phyloP scores from a whole-genome alignment of 1,139 yeast species.

The Kodamaea fungicola region DNA sequence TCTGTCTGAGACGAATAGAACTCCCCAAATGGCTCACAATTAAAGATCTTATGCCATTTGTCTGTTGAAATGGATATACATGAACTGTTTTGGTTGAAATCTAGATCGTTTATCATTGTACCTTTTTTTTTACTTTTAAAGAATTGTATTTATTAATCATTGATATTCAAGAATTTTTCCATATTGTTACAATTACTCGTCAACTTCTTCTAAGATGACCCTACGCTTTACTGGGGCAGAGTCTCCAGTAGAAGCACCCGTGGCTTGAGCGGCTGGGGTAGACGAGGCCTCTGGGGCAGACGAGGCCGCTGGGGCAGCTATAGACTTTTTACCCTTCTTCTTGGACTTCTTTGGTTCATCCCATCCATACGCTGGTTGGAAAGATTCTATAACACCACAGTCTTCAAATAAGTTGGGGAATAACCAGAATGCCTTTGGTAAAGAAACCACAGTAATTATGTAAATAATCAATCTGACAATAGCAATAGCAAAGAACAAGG shows the following conservation, averaged over 20 bases:
- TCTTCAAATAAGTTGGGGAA: slow-evolving; percentile 96
- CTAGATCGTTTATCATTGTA: slow-evolving; percentile 31
- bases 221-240: slow-evolving; percentile 12
- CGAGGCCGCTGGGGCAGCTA: slow-evolving; percentile 7
- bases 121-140: neutral
- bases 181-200: slow-evolving; percentile 25
- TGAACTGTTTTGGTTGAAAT: slow-evolving; percentile 45
- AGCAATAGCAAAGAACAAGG: slow-evolving; percentile 73
- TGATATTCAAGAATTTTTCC: neutral
- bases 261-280: slow-evolving; percentile 3
- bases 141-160: neutral
- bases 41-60: slow-evolving; percentile 35
- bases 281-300: slow-evolving; percentile 5
- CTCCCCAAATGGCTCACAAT: slow-evolving; percentile 49
- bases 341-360: slow-evolving; percentile 49
- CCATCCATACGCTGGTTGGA: slow-evolving; percentile 86
- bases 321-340: slow-evolving; percentile 15
- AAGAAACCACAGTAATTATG: slow-evolving; percentile 53
- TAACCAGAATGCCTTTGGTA: slow-evolving; percentile 81
- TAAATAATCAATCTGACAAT: slow-evolving; percentile 75
- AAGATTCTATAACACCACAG: slow-evolving; percentile 90
- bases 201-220: slow-evolving; percentile 45
- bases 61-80: slow-evolving; percentile 39
- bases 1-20: slow-evolving; percentile 26
- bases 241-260: slow-evolving; percentile 8